Evolutionary conservation across 495 filamentous ascomycete species (phyloP).

Genomic region (Tuber microsphaerosporum): DNA sequence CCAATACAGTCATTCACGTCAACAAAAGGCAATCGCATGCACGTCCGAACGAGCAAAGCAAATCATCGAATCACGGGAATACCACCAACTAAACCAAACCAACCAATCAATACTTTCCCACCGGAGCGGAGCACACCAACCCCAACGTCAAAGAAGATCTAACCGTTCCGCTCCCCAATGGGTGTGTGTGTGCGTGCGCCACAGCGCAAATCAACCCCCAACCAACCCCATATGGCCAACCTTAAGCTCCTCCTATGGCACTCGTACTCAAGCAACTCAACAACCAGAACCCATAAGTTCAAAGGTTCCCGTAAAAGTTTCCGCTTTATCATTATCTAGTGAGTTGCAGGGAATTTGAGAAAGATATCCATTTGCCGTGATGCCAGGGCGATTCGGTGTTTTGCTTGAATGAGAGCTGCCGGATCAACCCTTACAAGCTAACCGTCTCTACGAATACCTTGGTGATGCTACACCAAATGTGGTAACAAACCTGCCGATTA

Average conservation of each 20-base stretch:
- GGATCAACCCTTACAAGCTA: background rate
- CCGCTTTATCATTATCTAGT: background rate
- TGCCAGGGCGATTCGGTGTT: background rate
- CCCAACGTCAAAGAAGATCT: conserved; percentile 4
- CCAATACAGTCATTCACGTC: background rate
- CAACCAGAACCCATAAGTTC: background rate
- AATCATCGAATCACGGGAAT: conserved; percentile 1
- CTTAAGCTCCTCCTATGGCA: background rate
- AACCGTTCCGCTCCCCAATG: conserved; percentile 1
- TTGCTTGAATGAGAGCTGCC: background rate
- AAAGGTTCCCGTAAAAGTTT: background rate
- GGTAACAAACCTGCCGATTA: background rate
- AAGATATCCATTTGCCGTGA: background rate
- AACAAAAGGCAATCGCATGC: background rate
- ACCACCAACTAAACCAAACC: background rate
- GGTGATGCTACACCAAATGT: background rate
- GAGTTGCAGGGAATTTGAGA: background rate
- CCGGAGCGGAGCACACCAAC: background rate
- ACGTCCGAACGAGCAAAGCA: background rate
- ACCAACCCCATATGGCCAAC: background rate
- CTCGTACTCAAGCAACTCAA: background rate
- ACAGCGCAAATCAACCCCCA: background rate
- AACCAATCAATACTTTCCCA: background rate
- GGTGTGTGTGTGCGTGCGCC: background rate
- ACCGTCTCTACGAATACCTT: background rate